Conservation (phyloP, 176 grass and related monocot genomes). For the Tuctoria greenei region DNA sequence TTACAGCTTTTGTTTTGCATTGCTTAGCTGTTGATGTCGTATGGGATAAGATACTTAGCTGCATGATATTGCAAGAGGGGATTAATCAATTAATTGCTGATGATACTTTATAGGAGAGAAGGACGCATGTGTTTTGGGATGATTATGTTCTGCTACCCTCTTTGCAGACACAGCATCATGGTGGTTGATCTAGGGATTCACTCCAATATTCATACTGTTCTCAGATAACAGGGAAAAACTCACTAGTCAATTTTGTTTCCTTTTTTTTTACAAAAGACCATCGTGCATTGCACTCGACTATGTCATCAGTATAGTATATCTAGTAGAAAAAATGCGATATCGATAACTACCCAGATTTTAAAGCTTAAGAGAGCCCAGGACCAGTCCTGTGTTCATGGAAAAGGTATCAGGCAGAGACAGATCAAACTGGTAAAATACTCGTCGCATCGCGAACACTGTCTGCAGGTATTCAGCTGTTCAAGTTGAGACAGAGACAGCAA, state of each 20-base stretch:
- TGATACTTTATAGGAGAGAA: slow-evolving; percentile 35
- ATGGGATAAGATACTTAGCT: slow-evolving; percentile 30
- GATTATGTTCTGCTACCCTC: slow-evolving; percentile 47
- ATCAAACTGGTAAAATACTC: slow-evolving; percentile 37
- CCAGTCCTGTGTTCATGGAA: slow-evolving; percentile 39
- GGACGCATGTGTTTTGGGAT: slow-evolving; percentile 50
- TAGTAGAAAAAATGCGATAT: background rate
- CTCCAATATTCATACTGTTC: slow-evolving; percentile 33
- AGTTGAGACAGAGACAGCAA: slow-evolving; percentile 34
- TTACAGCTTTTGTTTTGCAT: slow-evolving; percentile 25
- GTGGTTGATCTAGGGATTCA: slow-evolving; percentile 48
- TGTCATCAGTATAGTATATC: background rate
- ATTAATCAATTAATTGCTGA: slow-evolving; percentile 23
- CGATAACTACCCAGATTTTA: background rate
- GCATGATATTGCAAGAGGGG: slow-evolving; percentile 31
- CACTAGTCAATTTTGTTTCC: slow-evolving; percentile 12
- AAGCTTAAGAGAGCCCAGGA: slow-evolving; percentile 23
- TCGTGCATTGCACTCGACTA: slow-evolving; percentile 3
- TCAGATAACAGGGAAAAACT: background rate
- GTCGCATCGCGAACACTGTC: background rate
- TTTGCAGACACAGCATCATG: slow-evolving; percentile 55
- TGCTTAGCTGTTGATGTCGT: slow-evolving; percentile 45
- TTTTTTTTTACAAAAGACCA: background rate
- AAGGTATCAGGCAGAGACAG: slow-evolving; percentile 34
- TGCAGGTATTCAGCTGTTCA: slow-evolving; percentile 23